Evolutionary conservation across 2,329 filamentous ascomycete genomes (phyloP).

Genomic region (Aphanoascus verrucosus): DNA sequence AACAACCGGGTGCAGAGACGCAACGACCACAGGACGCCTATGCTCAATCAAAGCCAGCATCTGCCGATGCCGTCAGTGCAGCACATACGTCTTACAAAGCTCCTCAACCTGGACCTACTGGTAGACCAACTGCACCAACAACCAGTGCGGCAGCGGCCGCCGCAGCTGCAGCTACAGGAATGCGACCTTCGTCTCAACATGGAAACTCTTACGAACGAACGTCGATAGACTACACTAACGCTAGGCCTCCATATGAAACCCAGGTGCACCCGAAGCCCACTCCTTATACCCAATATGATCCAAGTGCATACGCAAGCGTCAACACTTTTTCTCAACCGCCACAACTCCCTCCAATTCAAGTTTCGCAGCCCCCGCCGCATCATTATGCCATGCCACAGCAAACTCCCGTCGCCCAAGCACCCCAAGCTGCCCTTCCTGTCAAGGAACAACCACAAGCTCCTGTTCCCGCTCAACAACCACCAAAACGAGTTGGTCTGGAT

Average conservation of each 20-base stretch:
- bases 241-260: slow-evolving; percentile 27
- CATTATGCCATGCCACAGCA: slow-evolving; percentile 18
- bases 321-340: slow-evolving; percentile 16
- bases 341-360: slow-evolving; percentile 16
- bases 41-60: slow-evolving; percentile 28
- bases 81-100: slow-evolving; percentile 33
- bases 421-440: slow-evolving; percentile 40
- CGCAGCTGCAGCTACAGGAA: slow-evolving; percentile 39
- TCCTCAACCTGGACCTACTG: slow-evolving; percentile 38
- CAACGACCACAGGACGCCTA: slow-evolving; percentile 32
- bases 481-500: slow-evolving; percentile 72
- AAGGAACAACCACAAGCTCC: slow-evolving; percentile 27
- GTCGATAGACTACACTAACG: slow-evolving; percentile 34
- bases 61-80: slow-evolving; percentile 34
- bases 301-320: slow-evolving; percentile 33
- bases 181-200: slow-evolving; percentile 35
- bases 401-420: slow-evolving; percentile 21
- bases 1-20: slow-evolving; percentile 34
- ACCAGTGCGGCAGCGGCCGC: slow-evolving; percentile 39
- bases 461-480: slow-evolving; percentile 24
- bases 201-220: slow-evolving; percentile 35
- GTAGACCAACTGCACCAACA: slow-evolving; percentile 36
- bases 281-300: slow-evolving; percentile 38
- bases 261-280: slow-evolving; percentile 34
- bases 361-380: slow-evolving; percentile 12